These are phyloP conservation scores for Pseudogymnoascus sp. DNA, from an alignment of 2,329 filamentous ascomycete genomes.

Conservation along the genomic window DNA sequence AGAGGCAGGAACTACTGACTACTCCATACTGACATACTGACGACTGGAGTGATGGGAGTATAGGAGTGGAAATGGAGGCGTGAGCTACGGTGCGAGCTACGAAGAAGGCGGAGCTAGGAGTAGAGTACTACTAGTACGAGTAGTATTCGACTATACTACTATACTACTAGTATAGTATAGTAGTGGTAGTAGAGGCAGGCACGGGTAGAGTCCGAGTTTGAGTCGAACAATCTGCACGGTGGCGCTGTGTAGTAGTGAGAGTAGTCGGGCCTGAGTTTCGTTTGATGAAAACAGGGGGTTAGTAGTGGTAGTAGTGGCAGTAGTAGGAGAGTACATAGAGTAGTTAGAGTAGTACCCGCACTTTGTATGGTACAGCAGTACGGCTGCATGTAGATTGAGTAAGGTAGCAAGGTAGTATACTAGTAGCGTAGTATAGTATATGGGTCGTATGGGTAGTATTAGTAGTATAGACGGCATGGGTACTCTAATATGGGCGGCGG, in stretches of 20 bases:
- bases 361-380: not conserved
- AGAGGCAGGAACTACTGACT: not conserved
- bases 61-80: not conserved
- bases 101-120: not conserved
- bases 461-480: not conserved
- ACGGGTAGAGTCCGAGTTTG: not conserved
- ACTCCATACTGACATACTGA: not conserved
- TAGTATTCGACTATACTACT: not conserved
- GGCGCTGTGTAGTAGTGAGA: not conserved
- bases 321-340: not conserved
- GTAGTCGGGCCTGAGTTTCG: not conserved
- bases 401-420: not conserved
- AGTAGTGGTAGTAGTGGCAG: not conserved
- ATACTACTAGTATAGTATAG: not conserved
- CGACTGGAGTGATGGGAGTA: not conserved
- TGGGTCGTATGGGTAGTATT: not conserved
- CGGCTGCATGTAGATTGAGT: not conserved
- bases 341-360: not conserved
- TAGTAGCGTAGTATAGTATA: not conserved
- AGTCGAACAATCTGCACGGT: not conserved
- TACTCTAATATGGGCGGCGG: not conserved
- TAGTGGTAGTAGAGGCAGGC: not conserved
- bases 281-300: not conserved
- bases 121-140: not conserved
- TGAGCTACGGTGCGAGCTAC: not conserved